phyloP scores from a whole-genome alignment of 1,139 yeast genomes.

The Nakaseomyces kungkrabaensis region DNA sequence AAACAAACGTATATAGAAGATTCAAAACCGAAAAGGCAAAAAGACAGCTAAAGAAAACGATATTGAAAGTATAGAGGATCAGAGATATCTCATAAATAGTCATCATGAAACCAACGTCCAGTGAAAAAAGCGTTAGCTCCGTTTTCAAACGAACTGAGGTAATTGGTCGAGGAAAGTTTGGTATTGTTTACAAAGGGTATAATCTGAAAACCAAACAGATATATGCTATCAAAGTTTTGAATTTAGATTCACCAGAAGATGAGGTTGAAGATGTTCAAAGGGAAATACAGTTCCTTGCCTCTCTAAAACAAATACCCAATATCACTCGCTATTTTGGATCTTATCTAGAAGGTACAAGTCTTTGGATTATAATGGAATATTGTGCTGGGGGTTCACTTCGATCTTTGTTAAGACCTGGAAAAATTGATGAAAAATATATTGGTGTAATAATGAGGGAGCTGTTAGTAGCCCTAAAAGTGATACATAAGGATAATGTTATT shows the following conservation, averaged over 20 bases:
- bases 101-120: background rate
- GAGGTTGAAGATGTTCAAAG: conserved; percentile 93
- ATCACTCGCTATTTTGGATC: conserved; percentile 91
- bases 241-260: conserved; percentile 86
- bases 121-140: conserved; percentile 27
- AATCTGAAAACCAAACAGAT: conserved; percentile 45
- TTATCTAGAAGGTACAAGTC: conserved; percentile 70
- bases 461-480: conserved; percentile 64
- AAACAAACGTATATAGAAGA: too few relatives aligned
- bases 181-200: conserved; percentile 84
- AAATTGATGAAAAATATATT: conserved; percentile 73
- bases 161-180: conserved; percentile 93
- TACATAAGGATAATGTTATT: conserved; percentile 83
- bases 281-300: conserved; percentile 79
- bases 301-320: conserved; percentile 75
- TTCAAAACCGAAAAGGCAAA: too few relatives aligned
- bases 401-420: conserved; percentile 79
- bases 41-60: too few relatives aligned
- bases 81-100: too few relatives aligned
- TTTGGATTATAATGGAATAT: conserved; percentile 97
- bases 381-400: conserved; percentile 96
- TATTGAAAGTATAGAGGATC: too few relatives aligned
- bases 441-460: conserved; percentile 77
- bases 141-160: conserved; percentile 75
- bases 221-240: conserved; percentile 87